These are phyloP conservation scores for Dothideomycetes sp. DNA, from an alignment of 2,329 filamentous ascomycete genomes.

Conservation along the genomic window DNA sequence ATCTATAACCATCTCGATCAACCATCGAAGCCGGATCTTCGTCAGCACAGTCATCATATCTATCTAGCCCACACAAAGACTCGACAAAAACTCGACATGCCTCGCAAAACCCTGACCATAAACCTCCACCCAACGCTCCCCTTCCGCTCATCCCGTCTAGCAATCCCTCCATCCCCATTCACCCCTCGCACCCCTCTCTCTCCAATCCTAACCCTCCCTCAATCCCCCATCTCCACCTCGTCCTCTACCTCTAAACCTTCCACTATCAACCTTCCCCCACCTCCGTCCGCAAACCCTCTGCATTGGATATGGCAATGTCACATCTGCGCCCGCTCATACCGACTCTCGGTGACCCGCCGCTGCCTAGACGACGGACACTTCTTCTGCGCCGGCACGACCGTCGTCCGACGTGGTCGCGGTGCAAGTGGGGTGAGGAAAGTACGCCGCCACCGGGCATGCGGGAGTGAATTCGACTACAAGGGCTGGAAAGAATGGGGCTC, in stretches of 20 bases:
- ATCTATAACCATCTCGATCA: no score
- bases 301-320: constrained; percentile 45
- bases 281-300: constrained; percentile 23
- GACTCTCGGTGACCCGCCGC: constrained; percentile 38
- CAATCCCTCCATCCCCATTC: constrained; percentile 34
- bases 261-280: constrained; percentile 10
- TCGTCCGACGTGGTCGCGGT: constrained; percentile 22
- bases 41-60: neutral
- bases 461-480: constrained; percentile 41
- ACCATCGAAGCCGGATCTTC: neutral
- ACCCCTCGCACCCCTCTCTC: constrained; percentile 20
- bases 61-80: neutral
- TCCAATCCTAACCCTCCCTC: constrained; percentile 5
- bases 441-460: constrained; percentile 31
- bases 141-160: constrained; percentile 32
- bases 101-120: constrained; percentile 20
- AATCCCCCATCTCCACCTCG: constrained; percentile 12
- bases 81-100: constrained; percentile 13
- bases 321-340: constrained; percentile 36
- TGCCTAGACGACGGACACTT: constrained; percentile 44
- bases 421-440: constrained; percentile 15
- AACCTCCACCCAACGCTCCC: constrained; percentile 19
- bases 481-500: constrained; percentile 38
- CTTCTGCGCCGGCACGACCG: constrained; percentile 38
- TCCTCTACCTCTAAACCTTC: constrained; percentile 10